Percentiles rank a stretch among this genome's conserved stretches.
Evolutionary conservation across 495 filamentous ascomycete genomes (phyloP).

Genomic region (Aspergillus wentii): DNA sequence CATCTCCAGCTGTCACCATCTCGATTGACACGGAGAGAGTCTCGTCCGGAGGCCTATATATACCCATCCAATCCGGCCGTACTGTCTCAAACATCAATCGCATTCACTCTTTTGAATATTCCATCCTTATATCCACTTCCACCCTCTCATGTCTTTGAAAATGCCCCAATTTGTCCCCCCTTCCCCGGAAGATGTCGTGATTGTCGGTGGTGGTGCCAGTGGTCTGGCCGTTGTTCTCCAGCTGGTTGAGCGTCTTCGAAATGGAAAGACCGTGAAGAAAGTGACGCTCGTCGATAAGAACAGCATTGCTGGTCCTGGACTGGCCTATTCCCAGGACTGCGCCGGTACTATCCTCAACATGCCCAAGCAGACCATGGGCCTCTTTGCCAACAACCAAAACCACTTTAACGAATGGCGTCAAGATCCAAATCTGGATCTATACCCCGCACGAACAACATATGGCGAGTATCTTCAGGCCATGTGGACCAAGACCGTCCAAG

Average conservation of each 20-base stretch:
- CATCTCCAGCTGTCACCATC: too few species aligned
- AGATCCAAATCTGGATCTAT: background rate
- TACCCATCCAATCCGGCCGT: too few species aligned
- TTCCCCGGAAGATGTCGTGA: background rate
- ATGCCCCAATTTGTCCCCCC: background rate
- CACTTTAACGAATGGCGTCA: background rate
- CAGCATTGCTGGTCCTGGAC: background rate
- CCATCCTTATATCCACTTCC: background rate
- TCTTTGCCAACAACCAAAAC: background rate
- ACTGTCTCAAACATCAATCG: too few species aligned
- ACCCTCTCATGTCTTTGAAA: background rate
- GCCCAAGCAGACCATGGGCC: constrained; percentile 2
- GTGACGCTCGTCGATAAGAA: constrained; percentile 2
- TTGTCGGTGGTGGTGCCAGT: constrained; percentile 5
- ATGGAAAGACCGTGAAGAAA: background rate
- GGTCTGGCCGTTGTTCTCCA: constrained; percentile 3
- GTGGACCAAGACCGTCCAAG: constrained; percentile 1
- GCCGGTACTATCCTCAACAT: constrained; percentile 3
- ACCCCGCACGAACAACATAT: background rate
- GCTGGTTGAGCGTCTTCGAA: background rate
- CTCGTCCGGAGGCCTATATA: too few species aligned
- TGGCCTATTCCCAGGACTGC: background rate
- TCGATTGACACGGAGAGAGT: too few species aligned
- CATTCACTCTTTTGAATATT: background rate
- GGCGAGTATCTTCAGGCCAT: constrained; percentile 2